phyloP scores from a whole-genome alignment of 2,329 filamentous ascomycete species.

The Fusarium continuum region DNA sequence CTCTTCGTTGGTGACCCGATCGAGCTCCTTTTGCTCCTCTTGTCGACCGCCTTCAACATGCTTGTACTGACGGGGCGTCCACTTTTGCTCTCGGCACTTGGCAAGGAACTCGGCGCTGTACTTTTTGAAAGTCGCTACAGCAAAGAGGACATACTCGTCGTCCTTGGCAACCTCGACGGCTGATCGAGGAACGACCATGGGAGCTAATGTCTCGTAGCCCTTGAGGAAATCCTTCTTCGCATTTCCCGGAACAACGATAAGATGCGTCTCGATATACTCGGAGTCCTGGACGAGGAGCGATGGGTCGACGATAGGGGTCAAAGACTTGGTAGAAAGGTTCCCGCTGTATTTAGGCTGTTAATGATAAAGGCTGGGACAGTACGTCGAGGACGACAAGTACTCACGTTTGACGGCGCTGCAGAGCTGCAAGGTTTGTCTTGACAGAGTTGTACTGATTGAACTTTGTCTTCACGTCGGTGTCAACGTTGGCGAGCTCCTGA shows the following conservation, averaged over 20 bases:
- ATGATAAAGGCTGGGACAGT: not conserved
- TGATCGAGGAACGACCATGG: conserved; percentile 94
- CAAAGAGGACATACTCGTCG: conserved; percentile 88
- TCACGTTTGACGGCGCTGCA: conserved; percentile 89
- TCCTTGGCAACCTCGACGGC: conserved; percentile 82
- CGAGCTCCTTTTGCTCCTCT: conserved; percentile 87
- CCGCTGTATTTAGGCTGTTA: conserved; percentile 63
- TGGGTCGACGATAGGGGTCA: conserved; percentile 88
- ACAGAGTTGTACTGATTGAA: conserved; percentile 93
- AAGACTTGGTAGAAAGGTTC: conserved; percentile 92
- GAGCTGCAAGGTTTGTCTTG: conserved; percentile 81
- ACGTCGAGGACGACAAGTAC: conserved; percentile 36
- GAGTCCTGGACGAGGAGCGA: conserved; percentile 84
- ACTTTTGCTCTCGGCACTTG: conserved; percentile 91
- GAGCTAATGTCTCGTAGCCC: conserved; percentile 85
- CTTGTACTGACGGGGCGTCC: conserved; percentile 94
- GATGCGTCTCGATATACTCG: conserved; percentile 95
- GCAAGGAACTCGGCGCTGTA: conserved; percentile 85
- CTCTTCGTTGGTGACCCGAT: conserved; percentile 83
- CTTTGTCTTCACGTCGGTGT: conserved; percentile 95
- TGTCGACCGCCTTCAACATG: conserved; percentile 90
- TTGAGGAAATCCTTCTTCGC: conserved; percentile 88
- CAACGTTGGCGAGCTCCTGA: conserved; percentile 87
- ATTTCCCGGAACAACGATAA: conserved; percentile 85
- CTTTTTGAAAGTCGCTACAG: conserved; percentile 95